Evolutionary conservation across 306 rosid genomes (phyloP).

Genomic region (Vigna hirtella): DNA sequence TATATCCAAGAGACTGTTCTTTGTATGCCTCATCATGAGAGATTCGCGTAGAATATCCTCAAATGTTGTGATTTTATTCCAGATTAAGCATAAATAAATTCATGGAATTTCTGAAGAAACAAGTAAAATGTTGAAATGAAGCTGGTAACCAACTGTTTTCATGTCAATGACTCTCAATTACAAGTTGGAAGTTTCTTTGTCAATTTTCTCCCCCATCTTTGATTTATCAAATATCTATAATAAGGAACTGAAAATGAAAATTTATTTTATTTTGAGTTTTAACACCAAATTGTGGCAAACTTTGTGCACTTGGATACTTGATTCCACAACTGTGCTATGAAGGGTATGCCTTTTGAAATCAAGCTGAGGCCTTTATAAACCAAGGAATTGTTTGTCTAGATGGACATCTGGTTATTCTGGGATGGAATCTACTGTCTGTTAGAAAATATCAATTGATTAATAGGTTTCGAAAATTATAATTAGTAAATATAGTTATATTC

Average conservation of each 20-base stretch:
- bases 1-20: background rate
- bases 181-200: background rate
- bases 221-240: background rate
- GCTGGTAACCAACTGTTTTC: background rate
- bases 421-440: constrained; percentile 15
- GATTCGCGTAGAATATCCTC: background rate
- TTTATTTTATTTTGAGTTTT: background rate
- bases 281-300: background rate
- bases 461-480: background rate
- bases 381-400: background rate
- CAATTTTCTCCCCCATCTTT: background rate
- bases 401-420: background rate
- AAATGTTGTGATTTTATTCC: background rate
- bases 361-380: background rate
- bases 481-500: background rate
- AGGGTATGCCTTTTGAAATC: background rate
- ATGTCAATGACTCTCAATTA: background rate
- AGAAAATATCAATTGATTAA: constrained; percentile 18
- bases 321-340: background rate
- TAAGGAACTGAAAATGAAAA: background rate
- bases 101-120: background rate
- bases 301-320: constrained; percentile 26
- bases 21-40: background rate
- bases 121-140: constrained; percentile 12
- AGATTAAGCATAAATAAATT: constrained; percentile 3